A percentile compares a stretch with the other conserved stretches of the same genome.
These are phyloP conservation scores for Neurospora discreta DNA, from an alignment of 495 filamentous ascomycete genomes.

Conservation along the genomic window DNA sequence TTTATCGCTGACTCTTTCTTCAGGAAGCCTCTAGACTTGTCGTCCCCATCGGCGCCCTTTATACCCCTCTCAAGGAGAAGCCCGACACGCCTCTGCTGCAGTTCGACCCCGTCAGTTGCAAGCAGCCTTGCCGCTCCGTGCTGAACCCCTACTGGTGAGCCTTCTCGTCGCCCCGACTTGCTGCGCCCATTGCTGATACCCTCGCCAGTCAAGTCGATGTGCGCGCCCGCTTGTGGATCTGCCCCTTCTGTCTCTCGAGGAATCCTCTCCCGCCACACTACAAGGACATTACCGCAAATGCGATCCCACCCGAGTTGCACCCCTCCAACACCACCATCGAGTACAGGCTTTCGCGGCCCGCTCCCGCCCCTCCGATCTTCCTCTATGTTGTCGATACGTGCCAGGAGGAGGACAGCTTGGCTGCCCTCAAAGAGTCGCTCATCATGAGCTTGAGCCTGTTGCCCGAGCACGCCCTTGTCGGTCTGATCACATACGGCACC, in stretches of 20 bases:
- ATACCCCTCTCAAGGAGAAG: constrained; percentile 95
- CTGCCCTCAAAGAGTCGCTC: constrained; percentile 89
- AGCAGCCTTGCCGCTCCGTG: constrained; percentile 88
- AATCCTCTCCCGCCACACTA: constrained; percentile 95
- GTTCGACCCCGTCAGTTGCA: constrained; percentile 97
- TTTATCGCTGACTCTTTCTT: constrained; percentile 5
- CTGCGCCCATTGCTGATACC: constrained; percentile 15
- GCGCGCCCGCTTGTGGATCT: constrained; percentile 93
- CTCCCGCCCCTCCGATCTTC: constrained; percentile 91
- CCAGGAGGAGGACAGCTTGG: constrained; percentile 95
- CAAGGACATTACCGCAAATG: constrained; percentile 93
- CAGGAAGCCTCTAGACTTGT: constrained; percentile 95
- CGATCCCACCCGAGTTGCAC: constrained; percentile 92
- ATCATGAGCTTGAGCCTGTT: constrained; percentile 95
- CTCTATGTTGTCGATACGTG: constrained; percentile 97
- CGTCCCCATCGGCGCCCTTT: constrained; percentile 91
- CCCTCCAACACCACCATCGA: constrained; percentile 93
- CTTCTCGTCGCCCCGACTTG: neutral
- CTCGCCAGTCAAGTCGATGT: constrained; percentile 77
- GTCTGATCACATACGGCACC: constrained; percentile 89
- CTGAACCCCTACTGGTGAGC: constrained; percentile 91
- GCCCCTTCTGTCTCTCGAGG: constrained; percentile 92
- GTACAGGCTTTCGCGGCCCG: constrained; percentile 86
- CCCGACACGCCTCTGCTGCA: constrained; percentile 78
- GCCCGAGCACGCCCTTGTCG: constrained; percentile 87